Evolutionary conservation across 257 asterid genomes (phyloP).

Genomic region (Nemophila menziesii): DNA sequence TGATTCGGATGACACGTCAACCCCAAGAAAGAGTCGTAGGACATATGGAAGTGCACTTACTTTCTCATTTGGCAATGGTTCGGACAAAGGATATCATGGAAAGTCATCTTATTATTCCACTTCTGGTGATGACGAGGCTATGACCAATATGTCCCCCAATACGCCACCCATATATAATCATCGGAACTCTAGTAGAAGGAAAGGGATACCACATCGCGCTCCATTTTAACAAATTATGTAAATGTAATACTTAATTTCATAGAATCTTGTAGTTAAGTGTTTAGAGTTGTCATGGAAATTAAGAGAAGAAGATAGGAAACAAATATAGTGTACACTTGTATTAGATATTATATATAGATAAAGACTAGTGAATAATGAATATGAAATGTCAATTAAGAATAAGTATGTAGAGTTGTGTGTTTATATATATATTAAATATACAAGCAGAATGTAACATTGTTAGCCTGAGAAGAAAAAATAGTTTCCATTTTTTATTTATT

Average conservation of each 20-base stretch:
- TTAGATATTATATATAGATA: background rate
- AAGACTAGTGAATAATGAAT: background rate
- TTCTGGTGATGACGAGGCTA: constrained; percentile 29
- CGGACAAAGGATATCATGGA: constrained; percentile 1
- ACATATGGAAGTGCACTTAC: background rate
- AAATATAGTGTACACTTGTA: background rate
- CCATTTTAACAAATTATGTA: constrained; percentile 28
- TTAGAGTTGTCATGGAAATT: background rate
- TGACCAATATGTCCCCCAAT: constrained; percentile 26
- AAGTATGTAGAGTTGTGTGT: background rate
- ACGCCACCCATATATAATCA: constrained; percentile 54
- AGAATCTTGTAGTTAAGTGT: background rate
- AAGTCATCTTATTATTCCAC: constrained; percentile 14
- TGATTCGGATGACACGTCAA: constrained; percentile 27
- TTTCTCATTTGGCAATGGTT: constrained; percentile 5
- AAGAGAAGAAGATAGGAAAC: background rate
- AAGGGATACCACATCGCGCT: constrained; percentile 65
- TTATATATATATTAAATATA: too few relatives aligned
- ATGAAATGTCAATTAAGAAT: background rate
- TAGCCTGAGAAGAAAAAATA: too few relatives aligned
- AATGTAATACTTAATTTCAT: background rate
- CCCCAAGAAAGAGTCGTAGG: constrained; percentile 33
- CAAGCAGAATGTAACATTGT: background rate
- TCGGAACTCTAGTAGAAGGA: constrained; percentile 46
- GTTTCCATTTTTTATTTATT: background rate